phyloP scores from a whole-genome alignment of 148 eudicot genomes.

The Dysphania ambrosioides region DNA sequence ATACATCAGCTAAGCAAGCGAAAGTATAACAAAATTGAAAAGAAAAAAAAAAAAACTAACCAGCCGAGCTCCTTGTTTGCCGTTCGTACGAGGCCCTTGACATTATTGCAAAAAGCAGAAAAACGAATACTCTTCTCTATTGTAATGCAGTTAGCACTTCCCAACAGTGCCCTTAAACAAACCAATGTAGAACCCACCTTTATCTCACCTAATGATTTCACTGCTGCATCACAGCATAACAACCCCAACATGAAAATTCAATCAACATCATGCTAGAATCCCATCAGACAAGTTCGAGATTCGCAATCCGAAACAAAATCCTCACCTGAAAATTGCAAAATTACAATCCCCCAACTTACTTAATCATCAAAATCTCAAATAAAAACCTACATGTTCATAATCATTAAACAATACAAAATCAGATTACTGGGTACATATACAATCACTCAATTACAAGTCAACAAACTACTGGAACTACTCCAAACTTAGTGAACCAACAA shows the following conservation, averaged over 20 bases:
- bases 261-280: slow-evolving; percentile 4
- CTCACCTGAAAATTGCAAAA: slow-evolving; percentile 11
- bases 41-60: slow-evolving; percentile 9
- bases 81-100: slow-evolving; percentile 30
- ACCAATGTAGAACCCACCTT: not conserved
- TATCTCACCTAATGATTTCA: not conserved
- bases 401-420: no score
- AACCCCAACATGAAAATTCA: not conserved
- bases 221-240: slow-evolving; percentile 9
- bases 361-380: not conserved
- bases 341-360: not conserved
- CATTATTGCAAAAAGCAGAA: slow-evolving; percentile 24
- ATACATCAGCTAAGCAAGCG: not conserved
- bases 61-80: slow-evolving; percentile 30
- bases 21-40: not conserved
- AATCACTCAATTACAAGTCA: slow-evolving; percentile 1
- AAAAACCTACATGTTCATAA: not conserved
- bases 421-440: no score
- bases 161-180: slow-evolving; percentile 1
- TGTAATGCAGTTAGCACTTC: slow-evolving; percentile 11
- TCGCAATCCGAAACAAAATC: slow-evolving; percentile 3
- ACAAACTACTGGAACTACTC: not conserved
- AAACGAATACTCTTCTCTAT: slow-evolving; percentile 5
- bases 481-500: not conserved
- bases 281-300: not conserved